Percentiles rank a stretch among this genome's conserved stretches.
These are phyloP conservation scores for Solanum medicagineum DNA, from an alignment of 257 asterid genomes.

Conservation along the genomic window DNA sequence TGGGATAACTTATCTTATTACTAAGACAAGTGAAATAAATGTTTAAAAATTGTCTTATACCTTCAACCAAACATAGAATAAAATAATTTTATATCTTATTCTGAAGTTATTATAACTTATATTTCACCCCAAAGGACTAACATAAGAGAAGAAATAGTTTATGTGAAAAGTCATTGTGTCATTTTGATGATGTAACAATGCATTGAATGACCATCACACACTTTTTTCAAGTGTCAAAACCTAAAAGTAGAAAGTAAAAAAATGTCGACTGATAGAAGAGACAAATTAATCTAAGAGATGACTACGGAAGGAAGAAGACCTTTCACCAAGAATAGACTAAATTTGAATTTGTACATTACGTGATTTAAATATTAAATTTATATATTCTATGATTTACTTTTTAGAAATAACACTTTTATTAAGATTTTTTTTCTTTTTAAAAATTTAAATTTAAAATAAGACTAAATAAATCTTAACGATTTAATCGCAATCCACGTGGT, in stretches of 20 bases:
- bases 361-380: background rate
- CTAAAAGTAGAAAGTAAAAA: background rate
- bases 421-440: background rate
- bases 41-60: too few species aligned
- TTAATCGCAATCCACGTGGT: background rate
- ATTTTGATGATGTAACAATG: background rate
- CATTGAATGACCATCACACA: background rate
- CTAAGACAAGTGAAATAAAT: too few species aligned
- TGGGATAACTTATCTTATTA: too few species aligned
- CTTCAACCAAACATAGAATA: too few species aligned
- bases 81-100: too few species aligned
- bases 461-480: background rate
- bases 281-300: background rate
- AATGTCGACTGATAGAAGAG: background rate
- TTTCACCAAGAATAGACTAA: background rate
- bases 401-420: background rate
- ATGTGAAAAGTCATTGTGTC: background rate
- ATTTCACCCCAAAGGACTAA: background rate
- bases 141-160: background rate
- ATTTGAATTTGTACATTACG: background rate
- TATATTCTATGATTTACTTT: background rate
- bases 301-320: background rate
- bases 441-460: rapidly evolving
- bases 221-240: background rate
- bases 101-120: too few species aligned